phyloP scores from a whole-genome alignment of 2,329 filamentous ascomycete genomes.

The Colletotrichum orbiculare region DNA sequence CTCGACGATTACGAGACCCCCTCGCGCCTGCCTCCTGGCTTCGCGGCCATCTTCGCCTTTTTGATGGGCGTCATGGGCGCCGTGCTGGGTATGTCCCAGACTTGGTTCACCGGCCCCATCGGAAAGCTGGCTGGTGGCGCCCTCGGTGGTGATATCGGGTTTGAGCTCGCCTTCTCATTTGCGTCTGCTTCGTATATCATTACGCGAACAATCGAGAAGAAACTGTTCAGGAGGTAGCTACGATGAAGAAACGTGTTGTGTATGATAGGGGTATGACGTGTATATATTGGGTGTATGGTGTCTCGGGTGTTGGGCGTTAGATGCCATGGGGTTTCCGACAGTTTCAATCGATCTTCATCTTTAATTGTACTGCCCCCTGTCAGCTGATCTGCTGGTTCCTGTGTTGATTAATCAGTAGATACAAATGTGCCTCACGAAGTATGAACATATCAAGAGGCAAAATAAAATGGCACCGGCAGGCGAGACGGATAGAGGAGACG shows the following conservation, averaged over 20 bases:
- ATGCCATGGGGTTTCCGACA: not conserved
- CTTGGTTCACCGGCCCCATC: constrained; percentile 76
- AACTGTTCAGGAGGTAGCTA: constrained; percentile 50
- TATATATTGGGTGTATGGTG: not conserved
- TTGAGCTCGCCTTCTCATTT: constrained; percentile 75
- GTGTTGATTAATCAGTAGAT: no score
- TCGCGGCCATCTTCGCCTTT: constrained; percentile 73
- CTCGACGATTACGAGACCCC: constrained; percentile 68
- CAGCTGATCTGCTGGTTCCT: no score
- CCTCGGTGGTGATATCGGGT: constrained; percentile 60
- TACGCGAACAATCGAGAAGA: constrained; percentile 58
- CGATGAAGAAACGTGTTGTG: not conserved
- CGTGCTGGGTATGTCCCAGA: constrained; percentile 76
- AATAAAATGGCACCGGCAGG: no score
- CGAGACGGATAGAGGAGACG: no score
- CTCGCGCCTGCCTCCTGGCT: constrained; percentile 68
- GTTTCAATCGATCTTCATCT: no score
- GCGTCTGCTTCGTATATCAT: constrained; percentile 61
- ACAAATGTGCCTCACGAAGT: no score
- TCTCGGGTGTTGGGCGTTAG: not conserved
- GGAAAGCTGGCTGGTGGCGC: constrained; percentile 66
- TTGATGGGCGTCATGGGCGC: constrained; percentile 73
- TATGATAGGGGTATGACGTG: not conserved
- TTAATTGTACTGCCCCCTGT: no score
- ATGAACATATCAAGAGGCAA: no score